phyloP scores from a whole-genome alignment of 306 rosid species.

The Cicer chorassanicum region DNA sequence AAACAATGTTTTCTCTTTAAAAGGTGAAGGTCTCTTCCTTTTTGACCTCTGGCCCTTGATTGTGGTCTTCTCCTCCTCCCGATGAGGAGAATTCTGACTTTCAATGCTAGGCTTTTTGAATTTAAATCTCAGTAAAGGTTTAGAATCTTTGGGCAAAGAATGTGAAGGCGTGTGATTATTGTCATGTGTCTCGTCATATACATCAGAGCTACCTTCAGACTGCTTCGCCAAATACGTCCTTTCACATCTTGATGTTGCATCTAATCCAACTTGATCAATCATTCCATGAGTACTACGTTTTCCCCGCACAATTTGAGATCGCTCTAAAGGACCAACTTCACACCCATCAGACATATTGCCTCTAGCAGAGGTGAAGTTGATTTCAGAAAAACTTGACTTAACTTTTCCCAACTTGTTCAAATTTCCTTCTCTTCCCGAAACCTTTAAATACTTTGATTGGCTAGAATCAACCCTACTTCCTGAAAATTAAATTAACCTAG shows the following conservation, averaged over 20 bases:
- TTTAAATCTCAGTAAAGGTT: slow-evolving; percentile 79
- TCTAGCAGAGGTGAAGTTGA: slow-evolving; percentile 50
- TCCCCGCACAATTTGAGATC: slow-evolving; percentile 45
- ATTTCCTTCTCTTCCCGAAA: slow-evolving; percentile 72
- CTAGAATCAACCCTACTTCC: slow-evolving; percentile 60
- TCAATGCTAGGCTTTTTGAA: slow-evolving; percentile 74
- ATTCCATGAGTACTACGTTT: slow-evolving; percentile 57
- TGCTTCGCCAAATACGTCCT: slow-evolving; percentile 59
- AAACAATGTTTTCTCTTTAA: slow-evolving; percentile 61
- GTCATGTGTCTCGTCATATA: slow-evolving; percentile 52
- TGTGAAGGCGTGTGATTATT: slow-evolving; percentile 57
- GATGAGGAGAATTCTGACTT: slow-evolving; percentile 67
- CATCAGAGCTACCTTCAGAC: slow-evolving; percentile 63
- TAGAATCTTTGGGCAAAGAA: slow-evolving; percentile 76
- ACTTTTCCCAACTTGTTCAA: slow-evolving; percentile 75
- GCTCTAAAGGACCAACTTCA: slow-evolving; percentile 53
- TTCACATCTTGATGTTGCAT: slow-evolving; percentile 56
- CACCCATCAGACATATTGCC: slow-evolving; percentile 58
- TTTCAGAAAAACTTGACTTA: slow-evolving; percentile 61
- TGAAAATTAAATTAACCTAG: slow-evolving; percentile 46
- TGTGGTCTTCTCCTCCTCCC: slow-evolving; percentile 75
- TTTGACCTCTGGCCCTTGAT: slow-evolving; percentile 96
- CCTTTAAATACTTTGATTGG: slow-evolving; percentile 63
- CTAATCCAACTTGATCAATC: slow-evolving; percentile 45
- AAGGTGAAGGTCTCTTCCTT: slow-evolving; percentile 85